Base-by-base conservation (phyloP, 2,329 filamentous ascomycete genomes). In the Colletotrichum spinosum region DNA sequence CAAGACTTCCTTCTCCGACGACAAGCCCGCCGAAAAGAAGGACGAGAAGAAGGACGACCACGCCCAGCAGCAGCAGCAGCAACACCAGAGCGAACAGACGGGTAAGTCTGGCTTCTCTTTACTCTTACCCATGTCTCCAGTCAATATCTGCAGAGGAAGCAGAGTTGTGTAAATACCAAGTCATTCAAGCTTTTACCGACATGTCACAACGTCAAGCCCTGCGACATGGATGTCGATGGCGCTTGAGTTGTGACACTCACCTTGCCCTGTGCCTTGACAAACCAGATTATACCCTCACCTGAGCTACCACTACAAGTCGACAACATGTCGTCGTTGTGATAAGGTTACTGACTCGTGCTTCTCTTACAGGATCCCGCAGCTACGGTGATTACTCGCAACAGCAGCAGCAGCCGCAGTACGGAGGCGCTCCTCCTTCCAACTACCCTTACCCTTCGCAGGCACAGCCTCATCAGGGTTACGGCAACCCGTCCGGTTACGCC, bases 1-100 rank as follows among this genome's bases (percentile, higher is more conserved):
- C 59, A 79, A 77, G 55, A 77, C 85, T 69, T 81, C 81, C 50
- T 67, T 70, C 65, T 68, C 65, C 35, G 79, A 79, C 55, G 78
- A 77, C 55, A 74, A 78, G 68, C 73, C 73, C 45, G 53, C 62
- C 60, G 65, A 65, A 38, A 60, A 70, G 39, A 64, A 70, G 60
- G 66, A 71, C 39, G 65, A 73, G 48, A 60, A 70, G 39, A 64
- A 70, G 60, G 66, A 71, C 39, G 65, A 73, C 52, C 45, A 68
- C n/a, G 25, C 42, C 11, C 58, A 70, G 59, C 68, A 73, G 7
- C 68, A 71, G 34, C 46, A 71, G 38, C 61, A 73, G 58, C 45
- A 68, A 35, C 38, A 35, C 33, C 60, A 71, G 62, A 25, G 25
- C 15, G 68, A 73, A 65, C 55, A 66, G 44, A 68, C 56, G 13